Percentiles rank a stretch among this genome's conserved stretches.
phyloP scores from a whole-genome alignment of 2,329 filamentous ascomycete species.

The Lachnellula subtilissima region DNA sequence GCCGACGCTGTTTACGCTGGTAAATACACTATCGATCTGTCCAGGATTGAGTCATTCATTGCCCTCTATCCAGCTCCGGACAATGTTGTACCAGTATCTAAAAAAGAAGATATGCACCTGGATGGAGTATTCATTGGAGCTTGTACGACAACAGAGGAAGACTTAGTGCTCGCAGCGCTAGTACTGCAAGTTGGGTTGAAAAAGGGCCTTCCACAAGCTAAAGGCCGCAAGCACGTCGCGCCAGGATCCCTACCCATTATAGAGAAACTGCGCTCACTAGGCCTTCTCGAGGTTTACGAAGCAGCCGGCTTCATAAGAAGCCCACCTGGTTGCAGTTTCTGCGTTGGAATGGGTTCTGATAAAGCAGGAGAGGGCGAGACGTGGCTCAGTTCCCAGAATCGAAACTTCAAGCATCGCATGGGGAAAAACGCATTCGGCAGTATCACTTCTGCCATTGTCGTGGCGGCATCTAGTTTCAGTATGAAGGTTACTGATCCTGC shows the following conservation, averaged over 20 bases:
- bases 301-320: constrained; percentile 37
- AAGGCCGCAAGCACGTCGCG: constrained; percentile 37
- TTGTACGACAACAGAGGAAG: constrained; percentile 43
- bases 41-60: constrained; percentile 35
- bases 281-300: constrained; percentile 36
- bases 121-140: constrained; percentile 44
- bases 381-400: constrained; percentile 43
- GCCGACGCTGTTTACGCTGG: constrained; percentile 36
- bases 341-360: constrained; percentile 39
- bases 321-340: constrained; percentile 40
- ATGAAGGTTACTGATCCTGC: constrained; percentile 20
- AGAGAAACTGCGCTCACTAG: constrained; percentile 33
- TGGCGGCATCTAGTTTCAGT: constrained; percentile 33
- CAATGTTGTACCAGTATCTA: constrained; percentile 38
- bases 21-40: constrained; percentile 35
- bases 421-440: constrained; percentile 31
- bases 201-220: constrained; percentile 29
- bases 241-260: constrained; percentile 39
- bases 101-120: constrained; percentile 30
- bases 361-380: constrained; percentile 37
- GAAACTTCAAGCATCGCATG: constrained; percentile 44
- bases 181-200: constrained; percentile 37
- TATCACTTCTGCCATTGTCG: neutral
- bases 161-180: constrained; percentile 39
- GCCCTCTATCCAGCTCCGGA: constrained; percentile 40